A percentile compares a stretch with the other conserved stretches of the same genome.
These are phyloP conservation scores for Candida peoriensis DNA, from an alignment of 805 yeast genomes.

Conservation along the genomic window DNA sequence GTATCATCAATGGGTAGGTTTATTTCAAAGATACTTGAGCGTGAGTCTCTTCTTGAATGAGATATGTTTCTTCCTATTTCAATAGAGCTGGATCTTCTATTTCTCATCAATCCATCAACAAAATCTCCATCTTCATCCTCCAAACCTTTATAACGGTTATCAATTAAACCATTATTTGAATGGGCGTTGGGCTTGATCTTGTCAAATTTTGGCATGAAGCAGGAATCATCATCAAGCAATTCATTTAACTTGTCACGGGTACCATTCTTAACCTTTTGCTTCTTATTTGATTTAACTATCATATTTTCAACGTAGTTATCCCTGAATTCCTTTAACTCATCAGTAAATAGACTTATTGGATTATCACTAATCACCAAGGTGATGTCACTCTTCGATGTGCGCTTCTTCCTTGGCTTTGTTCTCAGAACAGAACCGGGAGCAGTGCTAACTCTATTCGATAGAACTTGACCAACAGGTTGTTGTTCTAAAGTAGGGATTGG, in stretches of 20 bases:
- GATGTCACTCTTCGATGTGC: not conserved
- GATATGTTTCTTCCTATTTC: constrained; percentile 22
- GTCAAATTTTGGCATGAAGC: constrained; percentile 3
- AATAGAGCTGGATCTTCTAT: constrained; percentile 22
- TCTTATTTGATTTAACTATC: constrained; percentile 6
- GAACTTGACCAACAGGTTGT: constrained; percentile 1
- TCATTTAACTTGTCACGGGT: not conserved
- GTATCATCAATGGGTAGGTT: constrained; percentile 9
- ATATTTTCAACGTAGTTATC: constrained; percentile 19
- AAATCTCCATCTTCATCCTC: constrained; percentile 17
- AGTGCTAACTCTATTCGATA: not conserved
- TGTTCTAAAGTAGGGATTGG: not conserved
- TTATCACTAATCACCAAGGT: constrained; percentile 13
- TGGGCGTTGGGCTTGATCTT: not conserved
- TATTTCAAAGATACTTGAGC: constrained; percentile 19
- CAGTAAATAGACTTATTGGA: constrained; percentile 16
- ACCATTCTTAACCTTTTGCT: not conserved
- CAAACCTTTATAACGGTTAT: constrained; percentile 1
- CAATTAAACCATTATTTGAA: constrained; percentile 10
- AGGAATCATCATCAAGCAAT: not conserved
- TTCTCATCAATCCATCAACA: constrained; percentile 20
- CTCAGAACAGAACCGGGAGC: not conserved
- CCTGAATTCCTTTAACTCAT: constrained; percentile 19
- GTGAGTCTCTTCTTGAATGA: constrained; percentile 18
- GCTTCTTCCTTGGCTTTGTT: not conserved